A percentile compares a stretch with the other conserved stretches of the same genome.
These are phyloP conservation scores for Debaryomyces robertsiae DNA, from an alignment of 1,139 yeast genomes.

Conservation along the genomic window DNA sequence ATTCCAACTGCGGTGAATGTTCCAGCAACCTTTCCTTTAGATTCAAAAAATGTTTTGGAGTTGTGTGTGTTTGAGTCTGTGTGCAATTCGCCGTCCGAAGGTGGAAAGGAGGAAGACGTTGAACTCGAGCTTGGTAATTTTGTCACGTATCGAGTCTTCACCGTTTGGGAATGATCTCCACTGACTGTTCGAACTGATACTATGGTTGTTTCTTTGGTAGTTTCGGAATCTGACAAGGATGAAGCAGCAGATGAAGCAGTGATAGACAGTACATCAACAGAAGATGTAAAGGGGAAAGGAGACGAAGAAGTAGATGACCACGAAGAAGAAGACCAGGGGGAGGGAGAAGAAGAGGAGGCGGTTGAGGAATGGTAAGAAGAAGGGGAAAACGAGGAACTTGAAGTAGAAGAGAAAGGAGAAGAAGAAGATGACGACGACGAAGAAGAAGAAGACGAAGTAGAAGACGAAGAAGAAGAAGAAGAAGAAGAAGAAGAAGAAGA, in stretches of 20 bases:
- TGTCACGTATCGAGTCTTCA: conserved; percentile 27
- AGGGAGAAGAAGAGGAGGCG: conserved; percentile 5
- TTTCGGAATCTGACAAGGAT: conserved; percentile 7
- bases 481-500: too few relatives aligned
- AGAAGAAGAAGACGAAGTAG: conserved; percentile 10
- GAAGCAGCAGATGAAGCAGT: not conserved
- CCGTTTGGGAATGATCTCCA: conserved; percentile 22
- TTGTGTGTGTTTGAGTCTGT: conserved; percentile 17
- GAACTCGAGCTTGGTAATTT: conserved; percentile 13
- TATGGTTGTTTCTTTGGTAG: conserved; percentile 8
- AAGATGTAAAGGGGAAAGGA: too few relatives aligned
- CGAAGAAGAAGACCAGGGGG: not conserved
- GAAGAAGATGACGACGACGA: too few relatives aligned
- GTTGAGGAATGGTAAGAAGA: conserved; percentile 11
- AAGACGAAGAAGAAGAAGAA: conserved; percentile 6
- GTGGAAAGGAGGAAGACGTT: conserved; percentile 14
- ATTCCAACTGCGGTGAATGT: conserved; percentile 71
- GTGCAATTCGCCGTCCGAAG: conserved; percentile 12
- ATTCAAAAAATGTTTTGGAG: conserved; percentile 49
- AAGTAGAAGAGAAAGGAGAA: conserved; percentile 5
- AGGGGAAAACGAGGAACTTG: conserved; percentile 11
- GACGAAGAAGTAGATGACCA: too few relatives aligned
- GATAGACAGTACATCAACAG: conserved; percentile 11
- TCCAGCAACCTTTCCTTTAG: conserved; percentile 71
- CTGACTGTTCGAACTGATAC: conserved; percentile 30